Conservation (phyloP, 352 stramenopile genomes). For the Phytopythium helicoides region DNA sequence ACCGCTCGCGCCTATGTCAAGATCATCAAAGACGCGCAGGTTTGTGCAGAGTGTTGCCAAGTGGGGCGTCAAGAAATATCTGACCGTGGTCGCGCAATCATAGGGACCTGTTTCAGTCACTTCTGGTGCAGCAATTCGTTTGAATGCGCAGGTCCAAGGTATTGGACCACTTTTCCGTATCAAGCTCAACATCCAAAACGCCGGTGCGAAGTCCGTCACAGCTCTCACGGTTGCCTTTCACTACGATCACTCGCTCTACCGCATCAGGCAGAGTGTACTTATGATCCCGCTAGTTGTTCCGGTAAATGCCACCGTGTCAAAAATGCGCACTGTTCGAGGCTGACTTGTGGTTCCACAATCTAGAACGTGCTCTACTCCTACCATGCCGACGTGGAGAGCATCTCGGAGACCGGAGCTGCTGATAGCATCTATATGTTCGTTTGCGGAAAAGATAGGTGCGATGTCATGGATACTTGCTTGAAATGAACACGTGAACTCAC, state of each 20-base stretch:
- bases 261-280: constrained; percentile 61
- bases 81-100: neutral
- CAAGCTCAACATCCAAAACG: constrained; percentile 80
- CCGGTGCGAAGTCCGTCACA: constrained; percentile 59
- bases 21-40: constrained; percentile 88
- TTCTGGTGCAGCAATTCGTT: constrained; percentile 67
- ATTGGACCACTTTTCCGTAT: constrained; percentile 81
- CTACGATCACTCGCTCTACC: constrained; percentile 77
- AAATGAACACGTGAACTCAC: neutral
- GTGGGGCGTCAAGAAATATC: neutral
- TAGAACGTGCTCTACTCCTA: constrained; percentile 79
- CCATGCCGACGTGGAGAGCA: constrained; percentile 62
- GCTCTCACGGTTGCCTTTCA: constrained; percentile 70
- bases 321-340: constrained; percentile 3
- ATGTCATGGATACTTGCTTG: neutral
- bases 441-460: constrained; percentile 77
- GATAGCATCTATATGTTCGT: constrained; percentile 83
- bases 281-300: constrained; percentile 69
- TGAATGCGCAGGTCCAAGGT: constrained; percentile 82
- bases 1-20: constrained; percentile 89
- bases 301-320: constrained; percentile 22
- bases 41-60: constrained; percentile 8
- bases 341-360: neutral
- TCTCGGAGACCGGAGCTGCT: constrained; percentile 62
- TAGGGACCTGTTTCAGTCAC: constrained; percentile 70